Percentiles rank a stretch among this genome's conserved stretches.
phyloP scores from a whole-genome alignment of 2,329 filamentous ascomycete species.

The Nothopassalora personata region DNA sequence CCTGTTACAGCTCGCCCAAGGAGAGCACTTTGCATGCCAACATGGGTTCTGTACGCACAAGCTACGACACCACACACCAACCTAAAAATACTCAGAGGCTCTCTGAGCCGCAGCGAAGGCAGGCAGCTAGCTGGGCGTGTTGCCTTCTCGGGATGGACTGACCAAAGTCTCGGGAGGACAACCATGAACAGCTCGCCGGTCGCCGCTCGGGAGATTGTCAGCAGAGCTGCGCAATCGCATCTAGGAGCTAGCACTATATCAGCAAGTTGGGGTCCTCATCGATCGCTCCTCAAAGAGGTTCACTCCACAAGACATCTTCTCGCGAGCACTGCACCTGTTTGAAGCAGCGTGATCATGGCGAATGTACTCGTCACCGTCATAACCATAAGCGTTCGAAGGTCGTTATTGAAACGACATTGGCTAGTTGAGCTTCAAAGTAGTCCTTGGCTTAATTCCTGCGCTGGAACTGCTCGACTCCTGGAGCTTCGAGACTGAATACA shows the following conservation, averaged over 20 bases:
- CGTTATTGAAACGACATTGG: too few species aligned
- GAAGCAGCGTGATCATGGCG: background rate
- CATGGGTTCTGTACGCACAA: too few species aligned
- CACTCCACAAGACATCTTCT: background rate
- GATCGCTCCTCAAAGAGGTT: background rate
- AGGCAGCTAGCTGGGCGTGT: too few species aligned
- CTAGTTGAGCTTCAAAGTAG: background rate
- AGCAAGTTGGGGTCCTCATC: background rate
- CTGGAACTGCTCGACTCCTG: background rate
- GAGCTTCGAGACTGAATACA: background rate
- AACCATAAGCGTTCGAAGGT: background rate
- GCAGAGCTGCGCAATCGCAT: background rate
- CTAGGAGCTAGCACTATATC: background rate
- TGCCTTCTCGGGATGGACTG: too few species aligned
- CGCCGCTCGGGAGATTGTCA: background rate
- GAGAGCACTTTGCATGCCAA: too few species aligned
- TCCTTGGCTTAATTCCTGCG: too few species aligned
- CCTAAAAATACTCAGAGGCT: too few species aligned
- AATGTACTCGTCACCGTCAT: background rate
- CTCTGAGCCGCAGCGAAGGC: too few species aligned
- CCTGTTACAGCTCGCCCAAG: too few species aligned
- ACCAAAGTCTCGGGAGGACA: background rate
- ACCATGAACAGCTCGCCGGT: constrained; percentile 1
- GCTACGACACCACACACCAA: too few species aligned
- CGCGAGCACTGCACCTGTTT: background rate